Base-by-base conservation (phyloP, 371 early-diverging fungal species). In the Mortierella sp. region DNA sequence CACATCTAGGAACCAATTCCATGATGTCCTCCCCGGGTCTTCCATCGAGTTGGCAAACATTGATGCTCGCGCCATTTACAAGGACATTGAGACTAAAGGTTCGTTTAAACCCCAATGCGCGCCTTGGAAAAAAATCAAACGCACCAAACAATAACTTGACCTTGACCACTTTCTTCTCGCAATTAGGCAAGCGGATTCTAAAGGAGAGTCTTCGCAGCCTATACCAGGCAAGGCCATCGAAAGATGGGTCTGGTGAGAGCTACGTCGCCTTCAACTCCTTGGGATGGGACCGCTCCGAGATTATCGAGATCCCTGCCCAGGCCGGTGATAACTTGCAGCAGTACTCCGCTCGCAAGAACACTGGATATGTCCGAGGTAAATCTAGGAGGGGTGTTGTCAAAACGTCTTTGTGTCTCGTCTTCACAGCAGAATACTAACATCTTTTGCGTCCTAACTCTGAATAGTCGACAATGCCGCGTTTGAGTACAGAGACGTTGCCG, bases 11-110 rank as follows among this genome's bases (percentile, higher is more conserved):
- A 98, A 97, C 79, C 98, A 99, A 88, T 98, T 98, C 88, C 99
- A 99, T 82, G 98, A 98, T 86, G 96, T 98, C 26, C 91, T 97
- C 34, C 98, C 99, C 6, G 99, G 99, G 0, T 95, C 97, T 5
- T 91, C 95, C 10, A 98, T 99, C 82, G 96, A 93, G 53, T 82
- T 96, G 75, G 99, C 97, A 26, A 98, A 96, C 86, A 89, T 92
- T 14, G 98, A 99, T 88, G 96, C 96, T 1, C 75, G 74, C 31
- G 74, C 53, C 21, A 88, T 87, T 74, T 92, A 92, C 81, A 71
- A 86, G 50, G 90, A 91, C 59, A 88, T 93, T 24, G 89, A 86
- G 64, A 48, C 53, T 24, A 85, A 81, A 34, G 91, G 90, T 73
- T 77, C 26, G 72, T 40, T 14, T 11, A 13, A 24, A 50, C 6